Evolutionary conservation across 75 land plant genomes (phyloP).

Genomic region (Selaginella moellendorffii): DNA sequence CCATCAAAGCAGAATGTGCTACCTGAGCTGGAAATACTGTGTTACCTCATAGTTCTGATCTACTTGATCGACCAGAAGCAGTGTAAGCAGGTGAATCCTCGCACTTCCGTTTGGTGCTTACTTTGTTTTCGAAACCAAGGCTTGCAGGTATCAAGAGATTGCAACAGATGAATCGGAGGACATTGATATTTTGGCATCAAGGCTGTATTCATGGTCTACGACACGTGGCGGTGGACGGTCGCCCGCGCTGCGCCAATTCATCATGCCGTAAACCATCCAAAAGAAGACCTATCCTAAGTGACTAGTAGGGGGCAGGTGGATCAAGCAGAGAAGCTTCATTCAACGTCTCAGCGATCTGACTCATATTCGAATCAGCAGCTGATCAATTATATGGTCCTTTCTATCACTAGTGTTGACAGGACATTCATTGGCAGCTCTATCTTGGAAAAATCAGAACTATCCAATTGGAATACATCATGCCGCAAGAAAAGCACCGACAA

Average conservation of each 20-base stretch:
- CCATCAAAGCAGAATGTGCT: constrained; percentile 45
- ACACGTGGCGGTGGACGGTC: too few relatives aligned
- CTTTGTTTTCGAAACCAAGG: constrained; percentile 52
- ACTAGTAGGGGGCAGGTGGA: too few relatives aligned
- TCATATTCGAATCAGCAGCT: constrained; percentile 98
- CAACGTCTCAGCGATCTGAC: constrained; percentile 92
- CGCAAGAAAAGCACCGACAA: constrained; percentile 80
- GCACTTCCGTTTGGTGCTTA: too few relatives aligned
- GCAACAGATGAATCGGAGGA: constrained; percentile 53
- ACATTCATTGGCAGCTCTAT: too few relatives aligned
- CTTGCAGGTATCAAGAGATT: constrained; percentile 55
- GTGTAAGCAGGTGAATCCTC: constrained; percentile 65
- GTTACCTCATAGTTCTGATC: constrained; percentile 63
- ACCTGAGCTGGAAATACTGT: constrained; percentile 78
- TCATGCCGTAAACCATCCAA: too few relatives aligned
- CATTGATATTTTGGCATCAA: constrained; percentile 74
- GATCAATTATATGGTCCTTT: too few relatives aligned
- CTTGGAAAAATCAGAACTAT: constrained; percentile 86
- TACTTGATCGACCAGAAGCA: constrained; percentile 83
- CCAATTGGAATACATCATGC: constrained; percentile 98
- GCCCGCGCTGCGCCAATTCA: too few relatives aligned
- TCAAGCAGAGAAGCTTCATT: constrained; percentile 93
- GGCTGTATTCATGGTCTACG: constrained; percentile 80
- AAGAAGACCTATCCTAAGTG: too few relatives aligned
- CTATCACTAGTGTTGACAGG: too few relatives aligned